Evolutionary conservation across 768 basidiomycete species (phyloP).

Genomic region (Termitomyces sp.): DNA sequence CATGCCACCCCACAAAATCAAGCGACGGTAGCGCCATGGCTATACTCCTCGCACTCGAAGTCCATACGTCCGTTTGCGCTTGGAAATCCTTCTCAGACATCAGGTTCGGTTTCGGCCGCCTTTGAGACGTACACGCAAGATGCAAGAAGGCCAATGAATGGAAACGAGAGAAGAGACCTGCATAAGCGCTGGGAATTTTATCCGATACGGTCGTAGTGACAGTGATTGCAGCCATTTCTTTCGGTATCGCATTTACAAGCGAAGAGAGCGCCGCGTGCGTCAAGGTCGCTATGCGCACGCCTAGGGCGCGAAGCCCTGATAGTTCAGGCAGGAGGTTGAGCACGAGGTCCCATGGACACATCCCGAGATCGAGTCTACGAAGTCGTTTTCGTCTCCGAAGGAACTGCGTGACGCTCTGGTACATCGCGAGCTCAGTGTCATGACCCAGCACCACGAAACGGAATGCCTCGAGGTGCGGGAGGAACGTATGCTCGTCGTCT

Average conservation of each 20-base stretch:
- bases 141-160: conserved; percentile 53
- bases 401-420: conserved; percentile 50
- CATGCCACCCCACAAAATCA: conserved; percentile 71
- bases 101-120: conserved; percentile 49
- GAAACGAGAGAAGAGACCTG: conserved; percentile 40
- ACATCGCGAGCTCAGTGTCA: conserved; percentile 47
- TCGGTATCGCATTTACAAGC: conserved; percentile 36
- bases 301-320: conserved; percentile 45
- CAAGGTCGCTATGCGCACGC: conserved; percentile 50
- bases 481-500: conserved; percentile 50
- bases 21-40: conserved; percentile 43
- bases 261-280: conserved; percentile 28
- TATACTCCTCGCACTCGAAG: conserved; percentile 41
- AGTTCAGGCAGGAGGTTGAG: conserved; percentile 45
- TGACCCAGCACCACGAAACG: conserved; percentile 61
- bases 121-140: conserved; percentile 38
- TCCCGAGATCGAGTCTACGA: conserved; percentile 54
- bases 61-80: conserved; percentile 53
- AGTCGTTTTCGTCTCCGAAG: conserved; percentile 41
- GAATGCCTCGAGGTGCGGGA: conserved; percentile 58
- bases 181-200: conserved; percentile 47
- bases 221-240: conserved; percentile 47
- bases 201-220: conserved; percentile 46
- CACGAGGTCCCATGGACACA: conserved; percentile 61
- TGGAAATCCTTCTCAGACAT: conserved; percentile 56